Conservation (phyloP, 2,329 filamentous ascomycete species). For the Colletotrichum sp. region DNA sequence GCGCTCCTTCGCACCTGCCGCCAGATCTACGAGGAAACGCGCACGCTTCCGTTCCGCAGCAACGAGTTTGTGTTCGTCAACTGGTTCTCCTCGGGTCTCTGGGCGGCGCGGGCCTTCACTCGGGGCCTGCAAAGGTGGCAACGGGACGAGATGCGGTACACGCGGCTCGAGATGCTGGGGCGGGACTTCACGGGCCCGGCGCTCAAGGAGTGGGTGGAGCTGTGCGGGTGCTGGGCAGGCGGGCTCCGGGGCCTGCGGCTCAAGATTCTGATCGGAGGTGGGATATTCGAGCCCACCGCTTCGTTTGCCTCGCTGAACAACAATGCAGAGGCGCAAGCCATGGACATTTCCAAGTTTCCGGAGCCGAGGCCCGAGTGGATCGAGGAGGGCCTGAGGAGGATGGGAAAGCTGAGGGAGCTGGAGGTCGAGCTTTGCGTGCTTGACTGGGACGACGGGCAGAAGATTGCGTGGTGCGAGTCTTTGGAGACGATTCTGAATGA, state of each 20-base stretch:
- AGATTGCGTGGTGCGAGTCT: conserved; percentile 38
- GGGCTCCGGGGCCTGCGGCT: conserved; percentile 45
- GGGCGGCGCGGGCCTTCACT: conserved; percentile 43
- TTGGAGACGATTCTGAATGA: conserved; percentile 34
- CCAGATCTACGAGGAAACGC: conserved; percentile 48
- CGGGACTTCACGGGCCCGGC: conserved; percentile 37
- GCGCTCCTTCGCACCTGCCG: conserved; percentile 40
- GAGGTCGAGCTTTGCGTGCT: conserved; percentile 45
- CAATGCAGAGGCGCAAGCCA: conserved; percentile 24
- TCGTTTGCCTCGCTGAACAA: conserved; percentile 9
- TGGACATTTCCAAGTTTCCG: conserved; percentile 25
- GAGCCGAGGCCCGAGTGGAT: conserved; percentile 29
- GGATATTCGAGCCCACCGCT: conserved; percentile 20
- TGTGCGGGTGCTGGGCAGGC: conserved; percentile 39
- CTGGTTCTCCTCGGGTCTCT: conserved; percentile 50
- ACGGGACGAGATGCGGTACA: conserved; percentile 40
- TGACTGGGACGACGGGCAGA: conserved; percentile 34
- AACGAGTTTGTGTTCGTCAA: conserved; percentile 54
- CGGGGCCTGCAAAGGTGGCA: conserved; percentile 45
- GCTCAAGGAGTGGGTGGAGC: conserved; percentile 36
- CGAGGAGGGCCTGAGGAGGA: conserved; percentile 34
- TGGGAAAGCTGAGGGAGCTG: conserved; percentile 37
- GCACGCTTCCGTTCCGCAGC: conserved; percentile 41
- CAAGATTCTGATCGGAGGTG: conserved; percentile 37
- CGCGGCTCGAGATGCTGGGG: conserved; percentile 44